Conservation (phyloP, 805 yeast species). For the Nakazawaea laoshanensis region DNA sequence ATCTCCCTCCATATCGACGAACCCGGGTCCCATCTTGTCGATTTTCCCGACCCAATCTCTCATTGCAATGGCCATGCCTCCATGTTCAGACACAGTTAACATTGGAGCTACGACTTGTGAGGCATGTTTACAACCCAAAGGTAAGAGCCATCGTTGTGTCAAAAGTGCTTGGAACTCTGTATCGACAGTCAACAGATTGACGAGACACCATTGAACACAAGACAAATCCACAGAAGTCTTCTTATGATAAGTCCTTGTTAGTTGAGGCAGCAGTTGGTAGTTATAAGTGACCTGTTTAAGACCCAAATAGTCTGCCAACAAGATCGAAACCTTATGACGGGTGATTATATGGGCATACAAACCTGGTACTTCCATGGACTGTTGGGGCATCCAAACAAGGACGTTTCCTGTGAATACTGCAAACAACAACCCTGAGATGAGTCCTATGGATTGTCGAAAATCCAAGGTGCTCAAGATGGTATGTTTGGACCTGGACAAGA, state of each 20-base stretch:
- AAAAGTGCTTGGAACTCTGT: conserved; percentile 88
- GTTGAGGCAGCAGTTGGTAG: conserved; percentile 82
- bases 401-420: conserved; percentile 81
- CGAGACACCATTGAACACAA: conserved; percentile 80
- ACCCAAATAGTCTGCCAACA: conserved; percentile 82
- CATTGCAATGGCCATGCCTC: conserved; percentile 90
- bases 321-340: conserved; percentile 57
- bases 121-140: conserved; percentile 76
- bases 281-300: conserved; percentile 87
- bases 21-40: conserved; percentile 48
- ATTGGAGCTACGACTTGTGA: conserved; percentile 80
- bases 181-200: conserved; percentile 83
- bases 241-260: conserved; percentile 73
- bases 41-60: conserved; percentile 82
- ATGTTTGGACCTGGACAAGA: conserved; percentile 36
- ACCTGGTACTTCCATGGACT: conserved; percentile 73
- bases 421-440: conserved; percentile 72
- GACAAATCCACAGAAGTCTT: conserved; percentile 70
- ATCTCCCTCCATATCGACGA: conserved; percentile 29
- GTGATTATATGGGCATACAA: conserved; percentile 77
- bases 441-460: conserved; percentile 74
- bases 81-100: conserved; percentile 83
- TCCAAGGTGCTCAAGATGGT: conserved; percentile 60
- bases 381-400: conserved; percentile 63
- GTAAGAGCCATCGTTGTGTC: conserved; percentile 83